Base-by-base conservation (phyloP, 1,139 yeast genomes). In the Candida buenavistaensis region DNA sequence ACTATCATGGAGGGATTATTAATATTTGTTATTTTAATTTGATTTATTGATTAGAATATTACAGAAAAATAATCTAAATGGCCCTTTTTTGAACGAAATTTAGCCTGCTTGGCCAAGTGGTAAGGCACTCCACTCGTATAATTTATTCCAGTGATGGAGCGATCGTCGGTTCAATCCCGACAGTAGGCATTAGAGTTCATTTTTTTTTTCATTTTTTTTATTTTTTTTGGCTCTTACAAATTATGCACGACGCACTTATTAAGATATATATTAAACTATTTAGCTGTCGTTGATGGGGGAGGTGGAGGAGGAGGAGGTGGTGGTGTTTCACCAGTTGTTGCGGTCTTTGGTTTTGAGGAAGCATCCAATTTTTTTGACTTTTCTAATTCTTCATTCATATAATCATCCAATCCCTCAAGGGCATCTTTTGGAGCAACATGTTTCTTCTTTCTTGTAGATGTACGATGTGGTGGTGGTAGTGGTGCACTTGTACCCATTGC, bases 41-140 rank as follows among this genome's bases (percentile, higher is more conserved):
- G n/a, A n/a, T n/a, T n/a, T n/a, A n/a, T n/a, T n/a, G n/a, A n/a
- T n/a, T n/a, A n/a, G n/a, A n/a, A n/a, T n/a, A n/a, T n/a, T n/a
- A n/a, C n/a, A n/a, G n/a, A n/a, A n/a, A n/a, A 11, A 20, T 20
- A 20, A 9, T 6, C 9, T 6, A 9, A 11, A 11, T 4, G 22
- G 4, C 6, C 4, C 22, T 20, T 20, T 9, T 20, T 20, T 20
- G 4, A 27, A 23, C 14, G 13, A 10, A 29, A 17, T 23, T 13
- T 10, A 24, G 33, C 35, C 55, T 54, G 51, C 61, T 59, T 47
- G 59, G 62, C 62, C 53, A 59, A 59, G 74, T 76, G 55, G 71
- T 64, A 62, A 68, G 75, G 75, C 75, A 68, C 73, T 68, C 71
- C 74, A 68, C 47, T 43, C 47, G 47, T 43, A 68, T 3, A 70